These are phyloP conservation scores for Cyclotella distinguenda DNA, from an alignment of 108 stramenopile genomes.

Conservation along the genomic window DNA sequence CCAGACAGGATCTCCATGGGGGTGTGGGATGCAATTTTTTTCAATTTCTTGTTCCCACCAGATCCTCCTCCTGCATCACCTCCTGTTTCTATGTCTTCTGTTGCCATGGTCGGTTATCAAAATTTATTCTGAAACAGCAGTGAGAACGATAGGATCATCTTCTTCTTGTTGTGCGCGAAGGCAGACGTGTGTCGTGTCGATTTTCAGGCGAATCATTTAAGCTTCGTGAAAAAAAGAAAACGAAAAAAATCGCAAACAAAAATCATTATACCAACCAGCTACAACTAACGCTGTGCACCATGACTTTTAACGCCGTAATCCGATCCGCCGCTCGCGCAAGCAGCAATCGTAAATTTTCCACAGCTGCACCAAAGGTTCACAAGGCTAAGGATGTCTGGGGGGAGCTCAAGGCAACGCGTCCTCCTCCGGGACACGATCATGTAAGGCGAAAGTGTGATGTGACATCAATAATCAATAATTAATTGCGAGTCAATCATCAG, in stretches of 20 bases:
- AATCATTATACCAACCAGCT: too few species aligned
- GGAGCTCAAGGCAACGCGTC: constrained; percentile 61
- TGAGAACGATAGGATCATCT: too few species aligned
- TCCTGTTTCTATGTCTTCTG: constrained; percentile 9
- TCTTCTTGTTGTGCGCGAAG: too few species aligned
- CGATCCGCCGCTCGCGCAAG: constrained; percentile 36
- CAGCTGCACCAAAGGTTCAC: constrained; percentile 74
- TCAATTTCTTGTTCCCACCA: constrained; percentile 30
- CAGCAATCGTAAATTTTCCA: constrained; percentile 53
- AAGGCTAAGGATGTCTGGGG: constrained; percentile 73
- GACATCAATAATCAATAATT: too few species aligned
- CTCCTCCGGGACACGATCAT: constrained; percentile 62
- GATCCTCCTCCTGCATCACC: background rate
- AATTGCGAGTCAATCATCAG: too few species aligned
- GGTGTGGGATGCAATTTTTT: constrained; percentile 55
- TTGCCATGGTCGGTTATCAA: background rate
- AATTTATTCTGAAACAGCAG: background rate
- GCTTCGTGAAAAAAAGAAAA: too few species aligned
- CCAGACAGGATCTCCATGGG: constrained; percentile 55
- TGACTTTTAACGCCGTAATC: constrained; percentile 24
- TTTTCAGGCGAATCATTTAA: too few species aligned
- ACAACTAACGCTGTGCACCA: constrained; percentile 8
- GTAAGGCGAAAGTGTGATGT: too few species aligned
- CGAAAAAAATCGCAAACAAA: too few species aligned
- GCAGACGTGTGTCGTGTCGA: too few species aligned